Conservation (phyloP, 495 filamentous ascomycete species). For the Trypethelium eluteriae region DNA sequence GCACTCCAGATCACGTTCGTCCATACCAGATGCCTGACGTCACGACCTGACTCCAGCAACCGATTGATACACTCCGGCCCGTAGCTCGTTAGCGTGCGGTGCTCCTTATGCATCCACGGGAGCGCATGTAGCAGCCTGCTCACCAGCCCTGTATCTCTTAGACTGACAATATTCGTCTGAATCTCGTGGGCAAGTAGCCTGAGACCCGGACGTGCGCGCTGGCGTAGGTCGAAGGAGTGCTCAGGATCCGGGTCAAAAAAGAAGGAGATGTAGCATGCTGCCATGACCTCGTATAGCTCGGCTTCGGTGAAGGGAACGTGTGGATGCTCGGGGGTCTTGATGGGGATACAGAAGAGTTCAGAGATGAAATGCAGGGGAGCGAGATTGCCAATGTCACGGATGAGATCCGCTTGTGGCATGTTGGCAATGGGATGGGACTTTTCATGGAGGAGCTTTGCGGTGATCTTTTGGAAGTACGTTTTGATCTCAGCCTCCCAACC, state of each 20-base stretch:
- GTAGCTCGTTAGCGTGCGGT: slow-evolving; percentile 27
- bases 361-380: slow-evolving; percentile 53
- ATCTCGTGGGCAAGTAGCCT: slow-evolving; percentile 21
- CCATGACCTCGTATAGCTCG: slow-evolving; percentile 53
- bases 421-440: slow-evolving; percentile 46
- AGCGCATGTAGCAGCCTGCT: neutral
- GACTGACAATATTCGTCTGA: slow-evolving; percentile 33
- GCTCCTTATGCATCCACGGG: neutral
- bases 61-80: slow-evolving; percentile 33
- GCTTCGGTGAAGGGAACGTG: slow-evolving; percentile 48
- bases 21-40: slow-evolving; percentile 32
- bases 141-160: slow-evolving; percentile 1
- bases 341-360: slow-evolving; percentile 54
- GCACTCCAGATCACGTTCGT: slow-evolving; percentile 38
- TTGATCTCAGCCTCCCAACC: slow-evolving; percentile 47
- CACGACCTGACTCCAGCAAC: slow-evolving; percentile 25
- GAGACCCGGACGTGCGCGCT: slow-evolving; percentile 36
- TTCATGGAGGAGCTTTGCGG: slow-evolving; percentile 43
- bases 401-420: slow-evolving; percentile 54
- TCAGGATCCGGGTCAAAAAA: slow-evolving; percentile 61
- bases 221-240: slow-evolving; percentile 54
- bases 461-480: slow-evolving; percentile 48
- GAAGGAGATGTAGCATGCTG: slow-evolving; percentile 53
- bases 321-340: slow-evolving; percentile 55
- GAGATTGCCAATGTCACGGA: slow-evolving; percentile 56